These are phyloP conservation scores for Gossypium rotundifolium DNA, from an alignment of 345 rosid species.

Conservation along the genomic window DNA sequence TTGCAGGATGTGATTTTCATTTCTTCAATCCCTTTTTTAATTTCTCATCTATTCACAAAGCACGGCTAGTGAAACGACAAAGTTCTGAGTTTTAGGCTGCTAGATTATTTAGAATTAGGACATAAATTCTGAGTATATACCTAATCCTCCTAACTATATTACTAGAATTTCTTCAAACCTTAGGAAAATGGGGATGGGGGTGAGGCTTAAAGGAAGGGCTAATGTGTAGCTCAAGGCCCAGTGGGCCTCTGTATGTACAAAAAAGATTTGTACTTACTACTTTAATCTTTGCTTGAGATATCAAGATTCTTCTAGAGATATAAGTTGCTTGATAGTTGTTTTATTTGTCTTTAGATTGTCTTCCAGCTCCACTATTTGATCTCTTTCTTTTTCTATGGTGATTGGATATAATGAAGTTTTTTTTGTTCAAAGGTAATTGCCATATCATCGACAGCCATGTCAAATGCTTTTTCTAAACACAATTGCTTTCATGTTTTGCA, in stretches of 20 bases:
- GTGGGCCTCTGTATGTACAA: neutral
- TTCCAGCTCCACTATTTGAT: neutral
- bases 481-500: slow-evolving; percentile 30
- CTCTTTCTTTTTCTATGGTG: neutral
- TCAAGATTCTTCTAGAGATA: neutral
- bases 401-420: neutral
- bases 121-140: neutral
- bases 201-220: neutral
- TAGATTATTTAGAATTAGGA: neutral
- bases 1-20: neutral
- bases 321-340: neutral
- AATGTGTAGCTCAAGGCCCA: neutral
- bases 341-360: neutral
- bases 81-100: neutral
- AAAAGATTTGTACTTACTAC: neutral
- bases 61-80: neutral
- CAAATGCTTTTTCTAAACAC: neutral
- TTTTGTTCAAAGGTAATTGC: neutral
- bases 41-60: neutral
- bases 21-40: neutral
- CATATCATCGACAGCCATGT: neutral
- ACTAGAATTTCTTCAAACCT: neutral
- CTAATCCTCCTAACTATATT: neutral
- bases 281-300: neutral
- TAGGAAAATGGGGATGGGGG: neutral